Base-by-base conservation (phyloP, 805 yeast species). In the Hemisphaericaspora nanyangensis region DNA sequence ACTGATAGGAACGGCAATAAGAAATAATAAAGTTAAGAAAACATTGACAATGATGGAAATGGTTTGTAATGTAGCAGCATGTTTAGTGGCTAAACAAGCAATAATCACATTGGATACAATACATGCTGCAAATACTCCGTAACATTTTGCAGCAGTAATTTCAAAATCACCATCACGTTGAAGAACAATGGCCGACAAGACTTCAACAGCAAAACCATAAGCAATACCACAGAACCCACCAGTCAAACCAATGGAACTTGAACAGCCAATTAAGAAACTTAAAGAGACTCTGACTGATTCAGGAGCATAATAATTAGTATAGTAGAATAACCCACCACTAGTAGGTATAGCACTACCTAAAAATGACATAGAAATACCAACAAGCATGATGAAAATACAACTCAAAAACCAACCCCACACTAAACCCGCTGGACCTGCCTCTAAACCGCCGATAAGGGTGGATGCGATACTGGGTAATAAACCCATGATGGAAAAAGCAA, bases 331-430 rank as follows among this genome's bases (percentile, higher is more conserved):
- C 6, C 89, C 89, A 40, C 89, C 88, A 17, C 82, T 74, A 1
- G 88, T 82, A 24, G 90, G 88, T 43, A 79, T 72, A 1, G 86
- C 75, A 32, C 80, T 72, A 1, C 82, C 85, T 43, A 80, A 56
- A 50, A 80, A 84, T 8, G 83, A 67, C 78, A 82, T 73, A 16
- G 80, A 65, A 5, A 73, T 45, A 16, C 85, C 87, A 11, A 79
- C 72, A 8, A 68, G 53, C 40, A 80, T 49, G 41, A 82, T 77
- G 49, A 79, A 75, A 13, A 65, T 42, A 4, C 77, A 68, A 20
- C 85, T 71, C 11, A 77, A 50, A 33, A 78, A 57, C 89, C 89
- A 82, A 34, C 85, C 82, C 88, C 88, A 82, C 5, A 80, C 64
- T 38, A 79, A 66, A 11, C 80, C 80, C 6, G 70, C 77, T 0